These are phyloP conservation scores for Verticillium zaregamsianum DNA, from an alignment of 2,329 filamentous ascomycete species.

Conservation along the genomic window DNA sequence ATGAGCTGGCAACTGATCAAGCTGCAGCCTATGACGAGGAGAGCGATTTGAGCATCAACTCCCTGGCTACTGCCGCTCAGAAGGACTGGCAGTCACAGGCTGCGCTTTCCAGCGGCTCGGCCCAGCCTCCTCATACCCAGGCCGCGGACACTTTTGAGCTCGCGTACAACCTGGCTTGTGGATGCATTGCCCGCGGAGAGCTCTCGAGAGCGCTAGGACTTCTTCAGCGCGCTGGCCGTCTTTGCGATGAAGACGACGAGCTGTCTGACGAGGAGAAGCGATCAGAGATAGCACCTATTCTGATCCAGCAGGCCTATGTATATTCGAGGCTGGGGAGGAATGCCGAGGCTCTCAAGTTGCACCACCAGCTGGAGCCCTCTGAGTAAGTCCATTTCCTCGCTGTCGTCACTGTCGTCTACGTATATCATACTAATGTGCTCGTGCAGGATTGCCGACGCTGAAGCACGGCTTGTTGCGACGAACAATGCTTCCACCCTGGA, in stretches of 20 bases:
- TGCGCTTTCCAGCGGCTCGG: conserved; percentile 28
- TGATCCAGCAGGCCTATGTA: conserved; percentile 72
- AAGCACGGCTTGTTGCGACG: conserved; percentile 61
- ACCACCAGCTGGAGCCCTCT: conserved; percentile 54
- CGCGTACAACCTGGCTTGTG: conserved; percentile 76
- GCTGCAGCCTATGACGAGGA: conserved; percentile 53
- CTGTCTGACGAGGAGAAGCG: conserved; percentile 70
- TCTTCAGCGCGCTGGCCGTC: conserved; percentile 63
- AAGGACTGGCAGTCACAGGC: conserved; percentile 62
- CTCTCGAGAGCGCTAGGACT: conserved; percentile 60
- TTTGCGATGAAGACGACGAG: conserved; percentile 72
- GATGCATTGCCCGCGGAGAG: conserved; percentile 65
- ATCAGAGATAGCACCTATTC: conserved; percentile 69
- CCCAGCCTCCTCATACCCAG: background rate
- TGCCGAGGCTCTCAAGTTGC: conserved; percentile 61
- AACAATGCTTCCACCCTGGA: conserved; percentile 54
- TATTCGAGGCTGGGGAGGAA: conserved; percentile 61
- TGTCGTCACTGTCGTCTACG: background rate
- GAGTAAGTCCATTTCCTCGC: conserved; percentile 42
- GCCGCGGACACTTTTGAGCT: conserved; percentile 69
- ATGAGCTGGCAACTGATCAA: conserved; percentile 43
- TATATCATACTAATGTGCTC: background rate
- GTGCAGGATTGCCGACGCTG: conserved; percentile 60
- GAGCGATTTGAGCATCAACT: conserved; percentile 73
- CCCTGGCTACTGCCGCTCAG: conserved; percentile 68